Conservation (phyloP, 164 flowering plant genomes). For the Piper betle region DNA sequence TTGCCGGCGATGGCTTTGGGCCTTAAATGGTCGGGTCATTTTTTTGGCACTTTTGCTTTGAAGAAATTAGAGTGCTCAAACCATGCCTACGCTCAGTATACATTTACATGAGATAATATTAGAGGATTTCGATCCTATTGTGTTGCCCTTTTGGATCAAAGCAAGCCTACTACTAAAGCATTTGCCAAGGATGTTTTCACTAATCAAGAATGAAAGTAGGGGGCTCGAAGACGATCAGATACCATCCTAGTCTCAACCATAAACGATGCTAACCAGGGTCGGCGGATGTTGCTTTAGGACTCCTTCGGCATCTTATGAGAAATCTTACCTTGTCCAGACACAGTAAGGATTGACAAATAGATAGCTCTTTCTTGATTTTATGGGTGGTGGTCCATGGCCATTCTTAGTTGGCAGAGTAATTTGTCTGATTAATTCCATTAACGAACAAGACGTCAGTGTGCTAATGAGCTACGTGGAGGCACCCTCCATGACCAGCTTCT, state of each 20-base stretch:
- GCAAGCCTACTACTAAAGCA: no score
- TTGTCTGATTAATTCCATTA: constrained; percentile 29
- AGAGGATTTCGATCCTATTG: no score
- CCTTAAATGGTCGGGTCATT: constrained; percentile 1
- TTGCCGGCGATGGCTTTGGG: background rate
- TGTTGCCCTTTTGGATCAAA: no score
- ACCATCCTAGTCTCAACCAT: no score
- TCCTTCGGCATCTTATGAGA: no score
- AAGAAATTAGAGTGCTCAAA: background rate
- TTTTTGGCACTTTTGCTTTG: background rate
- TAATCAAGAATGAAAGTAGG: constrained; percentile 11
- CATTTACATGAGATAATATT: no score
- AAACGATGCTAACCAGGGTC: constrained; percentile 5
- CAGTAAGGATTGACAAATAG: constrained; percentile 2
- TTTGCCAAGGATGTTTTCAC: constrained; percentile 14
- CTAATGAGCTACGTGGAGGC: constrained; percentile 19
- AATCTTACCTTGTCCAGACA: no score
- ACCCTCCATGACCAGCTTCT: constrained; percentile 15
- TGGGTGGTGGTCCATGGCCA: constrained; percentile 18
- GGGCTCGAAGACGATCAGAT: no score
- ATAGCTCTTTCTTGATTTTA: constrained; percentile 7
- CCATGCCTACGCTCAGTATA: constrained; percentile 5
- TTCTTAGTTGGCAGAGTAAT: constrained; percentile 17
- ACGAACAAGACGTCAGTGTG: constrained; percentile 30
- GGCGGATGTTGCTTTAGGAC: constrained; percentile 5